These are phyloP conservation scores for Aspergillus tamarii DNA, from an alignment of 2,329 filamentous ascomycete species.

Conservation along the genomic window DNA sequence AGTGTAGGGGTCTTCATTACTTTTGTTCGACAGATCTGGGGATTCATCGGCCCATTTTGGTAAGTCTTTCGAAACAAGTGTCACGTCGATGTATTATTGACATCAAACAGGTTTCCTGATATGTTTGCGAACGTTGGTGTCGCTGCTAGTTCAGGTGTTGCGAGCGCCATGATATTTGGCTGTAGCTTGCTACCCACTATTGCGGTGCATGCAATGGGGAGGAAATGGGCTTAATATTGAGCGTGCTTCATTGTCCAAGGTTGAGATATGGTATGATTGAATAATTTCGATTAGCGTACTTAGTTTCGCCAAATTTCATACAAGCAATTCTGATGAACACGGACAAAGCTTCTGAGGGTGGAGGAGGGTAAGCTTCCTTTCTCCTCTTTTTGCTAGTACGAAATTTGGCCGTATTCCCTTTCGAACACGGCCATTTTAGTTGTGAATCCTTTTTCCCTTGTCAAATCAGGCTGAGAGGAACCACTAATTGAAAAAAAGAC, in stretches of 20 bases:
- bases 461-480: neutral
- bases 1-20: conserved; percentile 64
- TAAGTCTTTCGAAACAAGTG: conserved; percentile 17
- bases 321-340: neutral
- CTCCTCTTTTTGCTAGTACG: neutral
- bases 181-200: conserved; percentile 21
- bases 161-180: conserved; percentile 30
- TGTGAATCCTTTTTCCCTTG: neutral
- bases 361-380: neutral
- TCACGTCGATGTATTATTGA: conserved; percentile 13
- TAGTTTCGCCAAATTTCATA: neutral
- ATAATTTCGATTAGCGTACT: neutral
- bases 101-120: conserved; percentile 32
- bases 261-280: neutral
- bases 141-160: conserved; percentile 35
- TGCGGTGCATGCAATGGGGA: conserved; percentile 17
- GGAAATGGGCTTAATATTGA: conserved; percentile 15
- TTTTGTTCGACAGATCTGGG: conserved; percentile 53
- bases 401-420: neutral
- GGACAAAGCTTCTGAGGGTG: neutral
- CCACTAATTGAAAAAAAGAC: neutral
- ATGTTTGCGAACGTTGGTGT: conserved; percentile 42
- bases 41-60: conserved; percentile 44
- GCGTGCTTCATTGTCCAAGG: neutral
- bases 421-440: neutral